phyloP scores from a whole-genome alignment of 2,329 filamentous ascomycete species.

The Calonectria henricotiae region DNA sequence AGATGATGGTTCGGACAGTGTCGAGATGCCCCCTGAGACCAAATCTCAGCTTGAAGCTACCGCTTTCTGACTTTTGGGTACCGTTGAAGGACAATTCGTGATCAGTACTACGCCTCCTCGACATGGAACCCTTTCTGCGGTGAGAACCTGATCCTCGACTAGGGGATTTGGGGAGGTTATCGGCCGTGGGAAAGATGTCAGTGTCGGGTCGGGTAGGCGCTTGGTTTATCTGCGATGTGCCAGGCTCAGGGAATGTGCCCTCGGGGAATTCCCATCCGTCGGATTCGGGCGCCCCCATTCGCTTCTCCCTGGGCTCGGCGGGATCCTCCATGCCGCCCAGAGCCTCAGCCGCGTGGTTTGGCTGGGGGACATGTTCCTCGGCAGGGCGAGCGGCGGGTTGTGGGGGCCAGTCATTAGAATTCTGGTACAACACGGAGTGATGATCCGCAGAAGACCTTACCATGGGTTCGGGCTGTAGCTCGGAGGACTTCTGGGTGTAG shows the following conservation, averaged over 20 bases:
- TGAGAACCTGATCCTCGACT: constrained; percentile 79
- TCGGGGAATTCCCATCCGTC: constrained; percentile 98
- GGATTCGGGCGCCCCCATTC: constrained; percentile 65
- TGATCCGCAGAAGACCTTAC: constrained; percentile 70
- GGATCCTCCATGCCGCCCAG: constrained; percentile 60
- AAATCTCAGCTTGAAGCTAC: constrained; percentile 93
- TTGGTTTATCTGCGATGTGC: constrained; percentile 64
- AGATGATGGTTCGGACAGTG: constrained; percentile 94
- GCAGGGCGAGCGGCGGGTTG: constrained; percentile 56
- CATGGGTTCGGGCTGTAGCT: constrained; percentile 67
- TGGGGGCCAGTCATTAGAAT: constrained; percentile 57
- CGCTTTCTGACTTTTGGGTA: constrained; percentile 75
- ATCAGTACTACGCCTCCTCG: constrained; percentile 80
- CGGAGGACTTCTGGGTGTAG: constrained; percentile 56
- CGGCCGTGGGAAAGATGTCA: constrained; percentile 88
- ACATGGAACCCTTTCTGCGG: constrained; percentile 85
- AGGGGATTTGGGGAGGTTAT: constrained; percentile 86
- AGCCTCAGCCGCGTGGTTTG: constrained; percentile 61
- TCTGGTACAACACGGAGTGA: constrained; percentile 61
- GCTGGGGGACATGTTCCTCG: constrained; percentile 56
- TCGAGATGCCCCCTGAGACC: constrained; percentile 94
- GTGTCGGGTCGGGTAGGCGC: constrained; percentile 82
- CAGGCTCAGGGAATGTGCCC: constrained; percentile 74
- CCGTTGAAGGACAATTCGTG: constrained; percentile 71
- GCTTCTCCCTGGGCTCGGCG: constrained; percentile 67